phyloP scores from a whole-genome alignment of 371 early-diverging fungal species.

The Zopfochytrium polystomum region DNA sequence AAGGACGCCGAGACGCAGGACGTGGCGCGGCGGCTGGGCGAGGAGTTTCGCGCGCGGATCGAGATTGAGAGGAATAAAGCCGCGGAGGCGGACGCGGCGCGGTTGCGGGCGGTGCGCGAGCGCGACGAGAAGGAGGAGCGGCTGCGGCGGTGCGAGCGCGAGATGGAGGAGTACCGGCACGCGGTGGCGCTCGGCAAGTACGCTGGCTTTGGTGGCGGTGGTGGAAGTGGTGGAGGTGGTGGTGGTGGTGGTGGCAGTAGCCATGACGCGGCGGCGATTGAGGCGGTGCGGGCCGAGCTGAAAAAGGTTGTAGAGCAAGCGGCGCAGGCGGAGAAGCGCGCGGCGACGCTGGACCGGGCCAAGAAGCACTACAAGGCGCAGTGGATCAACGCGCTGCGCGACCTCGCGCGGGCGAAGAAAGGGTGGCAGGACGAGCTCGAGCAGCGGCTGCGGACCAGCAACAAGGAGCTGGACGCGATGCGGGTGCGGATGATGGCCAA shows the following conservation, averaged over 20 bases:
- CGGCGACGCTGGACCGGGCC: constrained; percentile 15
- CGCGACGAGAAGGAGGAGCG: constrained; percentile 30
- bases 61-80: constrained; percentile 30
- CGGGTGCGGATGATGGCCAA: constrained; percentile 21
- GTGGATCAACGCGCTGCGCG: constrained; percentile 31
- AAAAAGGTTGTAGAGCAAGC: constrained; percentile 9
- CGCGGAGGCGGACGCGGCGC: constrained; percentile 34
- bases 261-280: constrained; percentile 13
- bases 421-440: constrained; percentile 19
- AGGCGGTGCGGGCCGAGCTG: constrained; percentile 17
- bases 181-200: constrained; percentile 9
- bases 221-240: too few relatives aligned
- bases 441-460: constrained; percentile 5
- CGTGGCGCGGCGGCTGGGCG: constrained; percentile 23
- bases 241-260: neutral
- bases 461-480: constrained; percentile 18
- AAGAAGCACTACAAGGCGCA: constrained; percentile 49
- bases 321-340: constrained; percentile 15
- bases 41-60: constrained; percentile 31
- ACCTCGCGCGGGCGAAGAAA: constrained; percentile 22
- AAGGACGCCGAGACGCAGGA: constrained; percentile 28
- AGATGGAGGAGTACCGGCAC: constrained; percentile 17
- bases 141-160: constrained; percentile 18
- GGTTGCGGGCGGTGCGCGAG: constrained; percentile 22
- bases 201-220: neutral